A percentile compares a stretch with the other conserved stretches of the same genome.
Conservation (phyloP, 306 rosid genomes). For the Adenanthera pavonina region DNA sequence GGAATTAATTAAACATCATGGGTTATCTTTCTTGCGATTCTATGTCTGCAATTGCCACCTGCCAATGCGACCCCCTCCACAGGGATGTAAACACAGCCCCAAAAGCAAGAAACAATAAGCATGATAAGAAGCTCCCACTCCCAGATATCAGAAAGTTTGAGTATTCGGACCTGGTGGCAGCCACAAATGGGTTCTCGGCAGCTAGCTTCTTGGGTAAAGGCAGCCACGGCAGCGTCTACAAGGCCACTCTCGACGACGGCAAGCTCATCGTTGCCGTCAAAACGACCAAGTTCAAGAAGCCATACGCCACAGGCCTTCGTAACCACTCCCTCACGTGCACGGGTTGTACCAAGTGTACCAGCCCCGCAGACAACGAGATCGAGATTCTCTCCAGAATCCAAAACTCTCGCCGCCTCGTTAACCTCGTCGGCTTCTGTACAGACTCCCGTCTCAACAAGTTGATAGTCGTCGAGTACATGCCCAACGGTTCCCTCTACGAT, state of each 20-base stretch:
- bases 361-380: slow-evolving; percentile 65
- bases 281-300: slow-evolving; percentile 40
- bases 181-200: slow-evolving; percentile 63
- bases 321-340: slow-evolving; percentile 26
- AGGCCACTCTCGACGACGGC: slow-evolving; percentile 61
- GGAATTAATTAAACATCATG: slow-evolving; percentile 37
- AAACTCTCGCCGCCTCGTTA: slow-evolving; percentile 59
- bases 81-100: slow-evolving; percentile 33
- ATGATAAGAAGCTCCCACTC: slow-evolving; percentile 2
- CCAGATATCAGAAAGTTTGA: slow-evolving; percentile 49
- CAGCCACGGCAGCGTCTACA: slow-evolving; percentile 73
- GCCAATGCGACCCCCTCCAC: slow-evolving; percentile 50
- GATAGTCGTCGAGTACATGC: slow-evolving; percentile 74
- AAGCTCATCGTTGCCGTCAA: slow-evolving; percentile 71
- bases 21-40: slow-evolving; percentile 65
- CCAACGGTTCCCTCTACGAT: slow-evolving; percentile 66
- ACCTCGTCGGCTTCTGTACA: slow-evolving; percentile 59
- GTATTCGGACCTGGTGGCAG: slow-evolving; percentile 51
- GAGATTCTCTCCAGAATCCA: slow-evolving; percentile 61
- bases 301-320: slow-evolving; percentile 18
- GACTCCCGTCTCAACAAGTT: slow-evolving; percentile 43
- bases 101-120: slow-evolving; percentile 8
- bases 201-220: slow-evolving; percentile 69
- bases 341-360: slow-evolving; percentile 33
- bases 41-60: slow-evolving; percentile 58